Conservation (phyloP, 164 flowering plant species). For the Cinnamomum chago region DNA sequence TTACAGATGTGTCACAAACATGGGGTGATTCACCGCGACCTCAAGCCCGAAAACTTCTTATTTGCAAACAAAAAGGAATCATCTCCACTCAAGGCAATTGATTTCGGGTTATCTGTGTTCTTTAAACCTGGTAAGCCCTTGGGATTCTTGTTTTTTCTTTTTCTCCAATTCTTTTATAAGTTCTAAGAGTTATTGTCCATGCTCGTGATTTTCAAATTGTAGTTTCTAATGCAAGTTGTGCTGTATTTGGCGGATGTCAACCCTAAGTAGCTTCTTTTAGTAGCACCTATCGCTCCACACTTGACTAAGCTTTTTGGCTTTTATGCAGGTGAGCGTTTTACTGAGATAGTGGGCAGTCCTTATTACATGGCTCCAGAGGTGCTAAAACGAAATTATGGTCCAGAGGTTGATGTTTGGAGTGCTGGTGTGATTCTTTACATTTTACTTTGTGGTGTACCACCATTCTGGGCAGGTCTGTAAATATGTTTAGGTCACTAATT, state of each 20-base stretch:
- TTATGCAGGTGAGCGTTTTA: constrained; percentile 63
- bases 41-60: constrained; percentile 91
- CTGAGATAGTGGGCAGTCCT: constrained; percentile 94
- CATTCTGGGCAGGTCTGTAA: constrained; percentile 92
- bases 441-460: constrained; percentile 89
- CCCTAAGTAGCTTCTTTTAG: not conserved
- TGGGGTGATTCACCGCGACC: constrained; percentile 95
- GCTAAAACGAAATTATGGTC: constrained; percentile 76
- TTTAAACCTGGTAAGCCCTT: constrained; percentile 67
- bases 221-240: not conserved
- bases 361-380: constrained; percentile 99
- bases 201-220: not conserved
- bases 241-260: not conserved
- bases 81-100: constrained; percentile 81
- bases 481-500: not conserved
- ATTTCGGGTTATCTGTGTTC: constrained; percentile 86
- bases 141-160: not conserved
- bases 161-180: not conserved
- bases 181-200: not conserved
- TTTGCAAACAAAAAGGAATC: constrained; percentile 87
- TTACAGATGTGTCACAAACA: constrained; percentile 86
- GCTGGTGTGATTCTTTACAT: constrained; percentile 94
- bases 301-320: not conserved
- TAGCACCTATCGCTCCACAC: no score
- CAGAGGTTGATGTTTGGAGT: constrained; percentile 93